Evolutionary conservation across 768 basidiomycete species (phyloP).

Genomic region (Cubamyces lactineus): DNA sequence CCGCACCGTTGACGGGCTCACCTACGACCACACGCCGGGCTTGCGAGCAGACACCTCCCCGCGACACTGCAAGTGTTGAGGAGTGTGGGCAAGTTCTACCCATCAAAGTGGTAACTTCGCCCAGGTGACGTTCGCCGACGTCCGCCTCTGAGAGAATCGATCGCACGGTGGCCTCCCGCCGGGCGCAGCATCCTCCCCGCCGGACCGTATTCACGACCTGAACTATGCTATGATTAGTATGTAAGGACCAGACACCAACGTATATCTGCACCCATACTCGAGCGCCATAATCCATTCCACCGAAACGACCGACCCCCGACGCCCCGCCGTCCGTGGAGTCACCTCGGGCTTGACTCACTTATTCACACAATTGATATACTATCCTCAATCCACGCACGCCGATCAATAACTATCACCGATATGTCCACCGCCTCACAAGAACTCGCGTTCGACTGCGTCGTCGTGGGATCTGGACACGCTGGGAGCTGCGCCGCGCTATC

Average conservation of each 20-base stretch:
- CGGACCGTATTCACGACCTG: slow-evolving; percentile 7
- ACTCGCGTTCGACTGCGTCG: slow-evolving; percentile 50
- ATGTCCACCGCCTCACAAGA: slow-evolving; percentile 24
- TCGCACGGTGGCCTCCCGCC: slow-evolving; percentile 1
- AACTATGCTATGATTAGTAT: slow-evolving; percentile 10
- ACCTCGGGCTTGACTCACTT: not conserved
- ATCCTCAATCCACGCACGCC: not conserved
- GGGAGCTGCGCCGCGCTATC: slow-evolving; percentile 67
- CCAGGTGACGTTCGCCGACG: too few species aligned
- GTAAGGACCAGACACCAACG: not conserved
- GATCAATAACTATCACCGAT: slow-evolving; percentile 1
- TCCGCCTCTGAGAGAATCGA: slow-evolving; percentile 2
- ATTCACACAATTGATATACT: not conserved
- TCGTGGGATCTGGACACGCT: slow-evolving; percentile 70
- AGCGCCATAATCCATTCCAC: not conserved
- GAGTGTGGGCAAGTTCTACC: too few species aligned
- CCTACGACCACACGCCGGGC: too few species aligned
- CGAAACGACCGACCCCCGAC: not conserved
- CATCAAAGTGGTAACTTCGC: too few species aligned
- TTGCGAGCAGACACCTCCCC: too few species aligned
- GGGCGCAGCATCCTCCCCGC: slow-evolving; percentile 7
- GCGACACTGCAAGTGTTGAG: too few species aligned
- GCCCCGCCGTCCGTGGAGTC: not conserved
- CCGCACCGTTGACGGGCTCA: too few species aligned
- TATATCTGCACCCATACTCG: slow-evolving; percentile 8